phyloP scores from a whole-genome alignment of 2,329 filamentous ascomycete genomes.

The Colletotrichum caudatum region DNA sequence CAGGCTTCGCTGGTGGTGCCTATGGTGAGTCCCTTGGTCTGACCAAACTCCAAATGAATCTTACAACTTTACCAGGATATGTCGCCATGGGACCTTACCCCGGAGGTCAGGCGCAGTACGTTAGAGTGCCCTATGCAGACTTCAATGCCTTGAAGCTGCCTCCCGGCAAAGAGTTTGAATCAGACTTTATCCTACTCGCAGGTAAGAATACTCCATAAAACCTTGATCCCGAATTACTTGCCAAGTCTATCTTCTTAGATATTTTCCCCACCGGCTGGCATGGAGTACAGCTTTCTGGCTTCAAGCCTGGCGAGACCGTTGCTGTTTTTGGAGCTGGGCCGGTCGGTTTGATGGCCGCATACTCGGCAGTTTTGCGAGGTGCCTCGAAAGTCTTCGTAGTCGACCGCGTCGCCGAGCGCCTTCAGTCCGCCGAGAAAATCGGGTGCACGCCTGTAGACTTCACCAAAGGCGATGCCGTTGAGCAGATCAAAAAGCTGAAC shows the following conservation, averaged over 20 bases:
- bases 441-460: conserved; percentile 73
- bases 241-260: conserved; percentile 40
- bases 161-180: conserved; percentile 69
- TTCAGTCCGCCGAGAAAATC: conserved; percentile 71
- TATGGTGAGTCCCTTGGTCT: conserved; percentile 44
- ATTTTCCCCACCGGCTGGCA: conserved; percentile 63
- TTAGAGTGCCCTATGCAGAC: conserved; percentile 74
- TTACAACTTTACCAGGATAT: conserved; percentile 54
- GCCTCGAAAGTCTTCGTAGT: conserved; percentile 72
- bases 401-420: conserved; percentile 70
- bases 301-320: conserved; percentile 70
- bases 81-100: conserved; percentile 69
- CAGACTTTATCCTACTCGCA: conserved; percentile 67
- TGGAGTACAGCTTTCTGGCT: conserved; percentile 68
- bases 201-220: conserved; percentile 53
- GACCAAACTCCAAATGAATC: not conserved
- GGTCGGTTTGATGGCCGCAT: conserved; percentile 75
- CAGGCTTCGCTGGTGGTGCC: conserved; percentile 53
- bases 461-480: conserved; percentile 67
- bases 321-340: conserved; percentile 75
- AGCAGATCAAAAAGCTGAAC: conserved; percentile 70
- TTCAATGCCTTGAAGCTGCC: conserved; percentile 74
- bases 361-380: conserved; percentile 70
- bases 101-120: conserved; percentile 69
- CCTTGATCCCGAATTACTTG: not conserved